Evolutionary conservation across 495 filamentous ascomycete species (phyloP).

Genomic region (Penicillium canescens): DNA sequence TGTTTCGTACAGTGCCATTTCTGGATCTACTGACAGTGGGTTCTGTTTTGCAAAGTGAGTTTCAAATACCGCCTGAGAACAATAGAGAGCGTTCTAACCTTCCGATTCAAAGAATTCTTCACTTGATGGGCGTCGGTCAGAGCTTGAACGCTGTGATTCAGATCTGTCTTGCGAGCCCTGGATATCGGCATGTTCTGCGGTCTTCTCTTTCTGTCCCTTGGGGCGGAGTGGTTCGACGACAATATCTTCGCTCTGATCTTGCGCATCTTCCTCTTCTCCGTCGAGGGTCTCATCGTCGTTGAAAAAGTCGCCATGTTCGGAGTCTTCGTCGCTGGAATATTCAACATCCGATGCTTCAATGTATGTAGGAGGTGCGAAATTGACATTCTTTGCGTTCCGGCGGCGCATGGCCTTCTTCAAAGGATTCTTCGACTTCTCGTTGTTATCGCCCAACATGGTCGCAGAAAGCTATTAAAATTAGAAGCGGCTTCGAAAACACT

Average conservation of each 20-base stretch:
- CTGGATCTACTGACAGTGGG: slow-evolving; percentile 65
- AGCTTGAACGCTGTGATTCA: slow-evolving; percentile 29
- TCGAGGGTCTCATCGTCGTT: slow-evolving; percentile 53
- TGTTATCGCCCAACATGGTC: slow-evolving; percentile 90
- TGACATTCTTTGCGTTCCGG: slow-evolving; percentile 84
- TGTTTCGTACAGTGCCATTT: slow-evolving; percentile 83
- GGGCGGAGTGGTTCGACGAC: slow-evolving; percentile 48
- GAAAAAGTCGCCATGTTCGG: slow-evolving; percentile 55
- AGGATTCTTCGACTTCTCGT: slow-evolving; percentile 85
- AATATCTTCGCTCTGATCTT: slow-evolving; percentile 42
- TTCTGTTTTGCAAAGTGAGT: slow-evolving; percentile 39
- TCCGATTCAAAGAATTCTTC: slow-evolving; percentile 65
- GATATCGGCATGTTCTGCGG: slow-evolving; percentile 32
- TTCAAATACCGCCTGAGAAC: not conserved
- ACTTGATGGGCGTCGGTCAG: slow-evolving; percentile 53
- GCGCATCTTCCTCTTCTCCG: slow-evolving; percentile 38
- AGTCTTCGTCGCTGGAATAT: slow-evolving; percentile 85
- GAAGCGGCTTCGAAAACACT: slow-evolving; percentile 1
- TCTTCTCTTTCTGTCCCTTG: slow-evolving; percentile 39
- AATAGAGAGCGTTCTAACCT: slow-evolving; percentile 25
- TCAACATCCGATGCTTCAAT: slow-evolving; percentile 90
- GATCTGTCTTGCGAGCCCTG: slow-evolving; percentile 22
- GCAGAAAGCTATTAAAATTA: slow-evolving; percentile 69
- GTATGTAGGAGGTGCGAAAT: slow-evolving; percentile 83
- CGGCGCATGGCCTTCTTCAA: slow-evolving; percentile 87